Evolutionary conservation across 306 rosid genomes (phyloP).

Genomic region (Delonix regia): DNA sequence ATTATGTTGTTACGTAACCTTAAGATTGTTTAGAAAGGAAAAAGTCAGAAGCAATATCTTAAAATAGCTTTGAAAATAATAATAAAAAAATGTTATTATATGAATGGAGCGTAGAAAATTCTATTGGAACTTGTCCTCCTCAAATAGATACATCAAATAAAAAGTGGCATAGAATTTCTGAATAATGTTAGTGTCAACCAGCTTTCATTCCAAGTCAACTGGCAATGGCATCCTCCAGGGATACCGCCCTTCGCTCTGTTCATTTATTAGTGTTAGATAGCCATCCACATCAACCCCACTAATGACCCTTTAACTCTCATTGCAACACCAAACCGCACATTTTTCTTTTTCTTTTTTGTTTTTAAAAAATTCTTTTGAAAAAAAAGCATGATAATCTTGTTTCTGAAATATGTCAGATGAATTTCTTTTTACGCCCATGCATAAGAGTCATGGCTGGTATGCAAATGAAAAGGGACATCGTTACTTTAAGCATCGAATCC

Average conservation of each 20-base stretch:
- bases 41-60: too few species aligned
- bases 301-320: background rate
- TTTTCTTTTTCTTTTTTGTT: background rate
- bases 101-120: too few species aligned
- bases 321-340: background rate
- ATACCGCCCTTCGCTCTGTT: background rate
- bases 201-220: background rate
- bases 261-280: constrained; percentile 6
- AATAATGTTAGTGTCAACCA: background rate
- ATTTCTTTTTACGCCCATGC: too few species aligned
- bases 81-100: too few species aligned
- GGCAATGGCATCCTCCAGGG: constrained; percentile 28
- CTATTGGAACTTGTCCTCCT: too few species aligned
- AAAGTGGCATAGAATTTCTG: background rate
- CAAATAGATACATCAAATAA: background rate
- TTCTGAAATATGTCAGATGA: too few species aligned
- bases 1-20: too few species aligned
- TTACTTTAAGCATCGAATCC: background rate
- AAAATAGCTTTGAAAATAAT: too few species aligned
- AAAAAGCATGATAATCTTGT: too few species aligned
- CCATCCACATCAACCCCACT: constrained; percentile 6
- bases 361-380: too few species aligned
- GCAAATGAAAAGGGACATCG: background rate
- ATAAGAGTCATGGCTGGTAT: too few species aligned
- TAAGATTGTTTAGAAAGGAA: too few species aligned